Evolutionary conservation across 345 rosid species (phyloP).

Genomic region (Cardamine occulta): DNA sequence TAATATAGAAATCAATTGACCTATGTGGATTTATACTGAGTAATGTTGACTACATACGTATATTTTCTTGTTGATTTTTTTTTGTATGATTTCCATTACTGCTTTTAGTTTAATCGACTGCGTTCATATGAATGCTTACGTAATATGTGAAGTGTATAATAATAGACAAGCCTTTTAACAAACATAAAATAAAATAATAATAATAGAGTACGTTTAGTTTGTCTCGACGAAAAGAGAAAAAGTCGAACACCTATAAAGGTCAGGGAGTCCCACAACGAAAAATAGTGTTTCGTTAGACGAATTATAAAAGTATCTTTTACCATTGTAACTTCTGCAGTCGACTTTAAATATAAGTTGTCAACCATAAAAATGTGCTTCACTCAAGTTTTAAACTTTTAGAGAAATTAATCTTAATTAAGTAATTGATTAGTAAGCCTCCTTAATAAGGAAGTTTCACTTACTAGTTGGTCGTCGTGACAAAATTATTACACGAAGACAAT

Average conservation of each 20-base stretch:
- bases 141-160: conserved; percentile 3
- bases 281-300: not conserved
- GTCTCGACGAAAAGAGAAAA: conserved; percentile 35
- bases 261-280: conserved; percentile 11
- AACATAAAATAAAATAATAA: not conserved
- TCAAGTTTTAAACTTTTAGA: not conserved
- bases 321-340: not conserved
- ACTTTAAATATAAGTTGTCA: not conserved
- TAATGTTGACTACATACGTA: not conserved
- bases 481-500: not conserved
- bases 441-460: not conserved
- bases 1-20: not conserved
- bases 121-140: not conserved
- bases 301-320: not conserved
- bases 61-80: not conserved
- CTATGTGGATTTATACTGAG: not conserved
- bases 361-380: not conserved
- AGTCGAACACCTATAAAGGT: not conserved
- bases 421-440: not conserved
- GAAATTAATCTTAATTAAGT: not conserved
- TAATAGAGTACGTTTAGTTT: not conserved
- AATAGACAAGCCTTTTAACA: no score
- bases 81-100: not conserved
- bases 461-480: not conserved
- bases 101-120: not conserved